Evolutionary conservation across 2,329 filamentous ascomycete genomes (phyloP).

Genomic region (Phyllosticta ampelicida): DNA sequence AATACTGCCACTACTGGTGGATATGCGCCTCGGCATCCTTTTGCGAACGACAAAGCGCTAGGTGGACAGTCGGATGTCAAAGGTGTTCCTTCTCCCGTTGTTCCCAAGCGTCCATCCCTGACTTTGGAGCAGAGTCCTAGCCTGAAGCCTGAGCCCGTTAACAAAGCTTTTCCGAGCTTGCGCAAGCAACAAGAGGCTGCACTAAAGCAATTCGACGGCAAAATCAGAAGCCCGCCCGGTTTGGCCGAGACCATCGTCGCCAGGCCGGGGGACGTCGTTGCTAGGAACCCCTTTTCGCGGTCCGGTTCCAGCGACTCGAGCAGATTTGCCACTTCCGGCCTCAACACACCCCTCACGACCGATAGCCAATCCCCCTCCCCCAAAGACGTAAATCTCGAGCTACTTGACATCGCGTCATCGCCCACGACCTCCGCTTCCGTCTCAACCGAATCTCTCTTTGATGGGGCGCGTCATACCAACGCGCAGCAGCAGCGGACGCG

Average conservation of each 20-base stretch:
- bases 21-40: slow-evolving; percentile 15
- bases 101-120: slow-evolving; percentile 36
- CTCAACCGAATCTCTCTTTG: not conserved
- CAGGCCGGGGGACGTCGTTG: slow-evolving; percentile 13
- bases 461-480: not conserved
- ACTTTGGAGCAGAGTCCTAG: slow-evolving; percentile 32
- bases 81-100: slow-evolving; percentile 24
- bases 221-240: slow-evolving; percentile 13
- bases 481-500: not conserved
- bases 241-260: slow-evolving; percentile 13
- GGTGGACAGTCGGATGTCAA: slow-evolving; percentile 15
- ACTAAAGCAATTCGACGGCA: not conserved
- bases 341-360: slow-evolving; percentile 3
- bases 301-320: slow-evolving; percentile 12
- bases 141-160: slow-evolving; percentile 16
- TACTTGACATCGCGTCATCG: not conserved
- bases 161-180: not conserved
- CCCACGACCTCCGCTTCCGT: not conserved
- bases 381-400: slow-evolving; percentile 7
- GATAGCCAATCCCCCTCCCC: slow-evolving; percentile 11
- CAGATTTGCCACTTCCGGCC: slow-evolving; percentile 11
- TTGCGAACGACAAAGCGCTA: slow-evolving; percentile 22
- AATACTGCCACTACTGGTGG: slow-evolving; percentile 31
- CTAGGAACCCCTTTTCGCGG: slow-evolving; percentile 14
- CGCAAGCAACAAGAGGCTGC: not conserved